phyloP scores from a whole-genome alignment of 2,329 filamentous ascomycete species.

The Aspergillus sp. region DNA sequence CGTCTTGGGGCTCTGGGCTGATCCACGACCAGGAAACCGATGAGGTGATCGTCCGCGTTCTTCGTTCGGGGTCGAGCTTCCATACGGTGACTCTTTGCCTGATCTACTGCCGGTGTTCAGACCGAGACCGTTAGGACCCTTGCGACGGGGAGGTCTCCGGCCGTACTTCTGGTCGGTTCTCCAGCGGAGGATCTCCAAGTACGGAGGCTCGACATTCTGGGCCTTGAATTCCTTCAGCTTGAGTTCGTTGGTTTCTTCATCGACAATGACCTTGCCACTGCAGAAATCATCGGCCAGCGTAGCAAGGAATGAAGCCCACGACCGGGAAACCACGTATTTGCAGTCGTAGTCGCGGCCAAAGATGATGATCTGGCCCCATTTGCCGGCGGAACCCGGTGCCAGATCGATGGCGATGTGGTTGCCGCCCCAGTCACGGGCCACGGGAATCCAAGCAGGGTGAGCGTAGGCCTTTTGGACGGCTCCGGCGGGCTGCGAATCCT shows the following conservation, averaged over 20 bases:
- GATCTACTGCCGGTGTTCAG: constrained; percentile 45
- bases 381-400: constrained; percentile 78
- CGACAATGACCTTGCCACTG: constrained; percentile 84
- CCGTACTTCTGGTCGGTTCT: constrained; percentile 93
- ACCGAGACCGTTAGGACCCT: constrained; percentile 43
- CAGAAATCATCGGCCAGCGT: constrained; percentile 82
- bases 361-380: constrained; percentile 94
- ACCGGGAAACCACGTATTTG: constrained; percentile 92
- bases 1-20: constrained; percentile 40
- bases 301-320: constrained; percentile 82
- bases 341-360: constrained; percentile 97
- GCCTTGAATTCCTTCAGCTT: constrained; percentile 89
- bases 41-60: constrained; percentile 45
- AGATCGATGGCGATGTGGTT: constrained; percentile 95
- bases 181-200: constrained; percentile 93
- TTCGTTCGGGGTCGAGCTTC: constrained; percentile 40
- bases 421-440: constrained; percentile 96
- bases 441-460: constrained; percentile 89
- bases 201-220: constrained; percentile 80
- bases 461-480: constrained; percentile 88
- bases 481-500: constrained; percentile 80
- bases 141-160: constrained; percentile 47
- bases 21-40: constrained; percentile 38
- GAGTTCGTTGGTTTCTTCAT: constrained; percentile 85
- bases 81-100: constrained; percentile 49